A percentile compares a stretch with the other conserved stretches of the same genome.
Evolutionary conservation across 2,329 filamentous ascomycete genomes (phyloP).

Genomic region (Exophiala aquamarina): DNA sequence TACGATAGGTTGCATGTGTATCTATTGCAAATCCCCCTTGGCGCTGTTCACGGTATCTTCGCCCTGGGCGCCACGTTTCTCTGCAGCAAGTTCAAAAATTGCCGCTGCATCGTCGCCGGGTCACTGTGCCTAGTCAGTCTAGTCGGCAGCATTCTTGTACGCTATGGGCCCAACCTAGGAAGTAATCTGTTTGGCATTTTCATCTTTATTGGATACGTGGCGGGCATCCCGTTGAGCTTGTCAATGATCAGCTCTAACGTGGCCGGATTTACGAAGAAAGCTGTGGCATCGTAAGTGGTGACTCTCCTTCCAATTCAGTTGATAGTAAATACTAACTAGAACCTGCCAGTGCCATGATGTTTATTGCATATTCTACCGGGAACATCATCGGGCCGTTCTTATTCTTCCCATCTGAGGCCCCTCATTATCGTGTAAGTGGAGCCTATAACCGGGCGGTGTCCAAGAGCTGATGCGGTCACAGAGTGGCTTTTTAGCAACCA

Average conservation of each 20-base stretch:
- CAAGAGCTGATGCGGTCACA: neutral
- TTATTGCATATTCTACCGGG: constrained; percentile 56
- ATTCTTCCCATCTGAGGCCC: constrained; percentile 52
- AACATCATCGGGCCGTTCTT: constrained; percentile 60
- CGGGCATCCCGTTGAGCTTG: constrained; percentile 38
- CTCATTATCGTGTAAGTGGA: constrained; percentile 39
- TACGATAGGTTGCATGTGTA: constrained; percentile 9
- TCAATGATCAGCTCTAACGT: constrained; percentile 44
- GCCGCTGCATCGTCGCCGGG: constrained; percentile 4
- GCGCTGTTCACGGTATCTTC: constrained; percentile 8
- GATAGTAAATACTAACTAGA: neutral
- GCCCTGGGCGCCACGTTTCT: constrained; percentile 8
- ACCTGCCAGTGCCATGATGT: constrained; percentile 50
- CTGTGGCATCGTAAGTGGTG: constrained; percentile 26
- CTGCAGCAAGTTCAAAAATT: constrained; percentile 1
- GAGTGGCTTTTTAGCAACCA: constrained; percentile 7
- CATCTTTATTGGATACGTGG: constrained; percentile 38
- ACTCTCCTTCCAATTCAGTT: neutral
- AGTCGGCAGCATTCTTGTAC: constrained; percentile 9
- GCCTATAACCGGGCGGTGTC: no score
- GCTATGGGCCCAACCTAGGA: constrained; percentile 14
- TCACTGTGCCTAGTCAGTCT: constrained; percentile 7
- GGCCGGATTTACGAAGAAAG: constrained; percentile 38
- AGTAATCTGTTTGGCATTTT: constrained; percentile 17
- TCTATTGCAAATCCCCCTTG: constrained; percentile 9